Base-by-base conservation (phyloP, 176 grass and related monocot species). In the Themeda triandra region DNA sequence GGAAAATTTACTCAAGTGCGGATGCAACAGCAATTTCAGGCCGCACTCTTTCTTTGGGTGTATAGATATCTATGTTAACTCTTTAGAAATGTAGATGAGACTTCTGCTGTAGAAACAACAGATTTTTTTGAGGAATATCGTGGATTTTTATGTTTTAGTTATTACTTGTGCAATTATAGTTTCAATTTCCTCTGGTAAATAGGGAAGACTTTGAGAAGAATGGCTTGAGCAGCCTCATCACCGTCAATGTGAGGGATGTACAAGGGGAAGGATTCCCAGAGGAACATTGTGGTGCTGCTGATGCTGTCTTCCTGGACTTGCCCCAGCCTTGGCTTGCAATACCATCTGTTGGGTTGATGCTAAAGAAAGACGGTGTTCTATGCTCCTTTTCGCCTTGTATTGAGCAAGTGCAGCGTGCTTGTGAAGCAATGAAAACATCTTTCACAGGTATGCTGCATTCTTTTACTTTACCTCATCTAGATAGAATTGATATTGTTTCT, bases 341-440 rank as follows among this genome's bases (percentile, higher is more conserved):
- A 86, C 91, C 91, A 45, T 98, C 91, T 25, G 83, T 83, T 41
- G 77, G 82, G 54, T 81, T 23, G 72, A 92, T 88, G 83, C 49
- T 98, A 87, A 93, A 85, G 64, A 91, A 92, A 66, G 91, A 95
- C 40, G 91, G 85, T 7, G 81, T 98, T 70, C 66, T 95, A 32
- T 98, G 93, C 75, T 98, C 96, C n/a, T 98, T 98, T 60, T 98
- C 96, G 59, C 96, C 96, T 80, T 98, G 93, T 84, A 95, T 98
- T 44, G 96, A 98, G 40, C 96, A 98, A 93, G 96, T 95, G 69
- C 91, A 98, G 85, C 80, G 82, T 25, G 83, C 93, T 27, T 98
- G 91, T 12, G 89, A 92, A 76, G 82, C 86, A 72, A 81, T 98
- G 64, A 81, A 15, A 54, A 78, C 80, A n/a, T 83, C 19, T 63